These are phyloP conservation scores for Fraxinus sp. DNA, from an alignment of 305 asterid species.

Conservation along the genomic window DNA sequence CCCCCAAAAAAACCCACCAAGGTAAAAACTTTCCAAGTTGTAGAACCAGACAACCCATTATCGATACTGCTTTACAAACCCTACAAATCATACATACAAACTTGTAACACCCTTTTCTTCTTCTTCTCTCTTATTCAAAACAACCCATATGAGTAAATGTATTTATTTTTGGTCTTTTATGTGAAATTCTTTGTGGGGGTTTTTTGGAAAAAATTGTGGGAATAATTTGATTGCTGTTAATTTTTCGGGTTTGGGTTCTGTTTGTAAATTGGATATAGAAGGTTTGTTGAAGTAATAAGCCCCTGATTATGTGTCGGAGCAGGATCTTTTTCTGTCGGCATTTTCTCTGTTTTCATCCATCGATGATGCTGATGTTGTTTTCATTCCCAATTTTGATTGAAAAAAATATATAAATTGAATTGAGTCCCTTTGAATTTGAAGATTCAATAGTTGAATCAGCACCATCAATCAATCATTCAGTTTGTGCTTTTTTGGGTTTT, in stretches of 20 bases:
- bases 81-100: constrained; percentile 8
- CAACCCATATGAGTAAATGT: not conserved
- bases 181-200: not conserved
- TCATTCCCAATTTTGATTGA: constrained; percentile 11
- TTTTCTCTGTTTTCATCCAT: constrained; percentile 30
- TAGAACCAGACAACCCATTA: constrained; percentile 41
- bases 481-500: not conserved
- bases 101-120: not conserved
- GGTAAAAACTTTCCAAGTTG: constrained; percentile 27
- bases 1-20: no score
- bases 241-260: not conserved
- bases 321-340: constrained; percentile 58
- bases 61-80: constrained; percentile 39
- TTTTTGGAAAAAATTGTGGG: not conserved
- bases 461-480: constrained; percentile 23
- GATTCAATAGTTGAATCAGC: constrained; percentile 13
- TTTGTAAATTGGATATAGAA: constrained; percentile 8
- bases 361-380: constrained; percentile 24
- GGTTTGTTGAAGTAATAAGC: constrained; percentile 23
- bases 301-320: constrained; percentile 47
- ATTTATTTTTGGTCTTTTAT: not conserved
- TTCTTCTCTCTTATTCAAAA: not conserved
- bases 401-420: not conserved
- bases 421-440: not conserved
- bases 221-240: not conserved